A percentile compares a stretch with the other conserved stretches of the same genome.
Conservation (phyloP, 2,329 filamentous ascomycete species). For the Chrysosporium keratinophilum region DNA sequence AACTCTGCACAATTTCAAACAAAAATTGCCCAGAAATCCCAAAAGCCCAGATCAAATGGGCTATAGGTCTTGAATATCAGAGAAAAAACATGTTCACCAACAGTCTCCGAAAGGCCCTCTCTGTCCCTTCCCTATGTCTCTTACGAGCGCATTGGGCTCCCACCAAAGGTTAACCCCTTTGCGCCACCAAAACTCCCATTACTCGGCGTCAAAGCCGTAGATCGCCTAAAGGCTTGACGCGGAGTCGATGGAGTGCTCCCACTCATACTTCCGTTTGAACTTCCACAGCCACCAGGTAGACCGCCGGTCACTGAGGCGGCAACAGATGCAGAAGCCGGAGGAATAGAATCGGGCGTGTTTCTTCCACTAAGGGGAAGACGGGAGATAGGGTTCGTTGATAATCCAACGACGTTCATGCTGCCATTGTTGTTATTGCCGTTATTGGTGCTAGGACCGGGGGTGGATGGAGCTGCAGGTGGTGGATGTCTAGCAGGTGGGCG, state of each 20-base stretch:
- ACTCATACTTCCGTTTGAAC: constrained; percentile 20
- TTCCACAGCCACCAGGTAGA: constrained; percentile 14
- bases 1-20: too few relatives aligned
- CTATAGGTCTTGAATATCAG: too few relatives aligned
- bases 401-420: constrained; percentile 11
- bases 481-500: constrained; percentile 41
- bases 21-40: too few relatives aligned
- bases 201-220: constrained; percentile 34
- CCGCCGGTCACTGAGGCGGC: neutral
- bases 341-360: constrained; percentile 30
- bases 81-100: too few relatives aligned
- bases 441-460: neutral
- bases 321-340: constrained; percentile 1
- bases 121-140: neutral
- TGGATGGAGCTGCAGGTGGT: neutral
- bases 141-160: constrained; percentile 13
- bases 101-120: neutral
- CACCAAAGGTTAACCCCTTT: constrained; percentile 14
- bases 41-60: too few relatives aligned
- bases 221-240: constrained; percentile 34
- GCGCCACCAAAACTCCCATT: constrained; percentile 31
- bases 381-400: neutral
- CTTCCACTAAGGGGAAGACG: constrained; percentile 26
- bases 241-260: constrained; percentile 30
- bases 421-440: neutral